A percentile compares a stretch with the other conserved stretches of the same genome.
These are phyloP conservation scores for Fusarium subtropicale DNA, from an alignment of 2,329 filamentous ascomycete species.

Conservation along the genomic window DNA sequence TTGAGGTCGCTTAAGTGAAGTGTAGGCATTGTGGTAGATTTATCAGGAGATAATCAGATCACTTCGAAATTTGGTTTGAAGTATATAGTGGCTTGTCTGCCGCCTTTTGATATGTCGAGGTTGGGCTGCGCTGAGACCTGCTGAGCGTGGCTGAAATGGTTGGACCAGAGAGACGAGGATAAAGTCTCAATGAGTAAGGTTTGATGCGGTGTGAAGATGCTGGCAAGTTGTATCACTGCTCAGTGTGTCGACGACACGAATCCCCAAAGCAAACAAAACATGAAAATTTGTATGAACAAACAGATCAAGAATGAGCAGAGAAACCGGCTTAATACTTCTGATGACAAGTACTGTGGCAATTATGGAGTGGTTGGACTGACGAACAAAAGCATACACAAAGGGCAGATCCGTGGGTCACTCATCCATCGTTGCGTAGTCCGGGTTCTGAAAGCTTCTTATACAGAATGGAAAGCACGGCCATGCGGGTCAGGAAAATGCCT, in stretches of 20 bases:
- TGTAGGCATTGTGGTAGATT: slow-evolving; percentile 26
- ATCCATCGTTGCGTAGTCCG: not conserved
- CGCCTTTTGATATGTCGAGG: not conserved
- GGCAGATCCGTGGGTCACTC: not conserved
- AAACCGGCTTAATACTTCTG: not conserved
- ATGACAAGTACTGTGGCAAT: not conserved
- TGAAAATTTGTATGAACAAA: not conserved
- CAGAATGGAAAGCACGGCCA: not conserved
- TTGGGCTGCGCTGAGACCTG: not conserved
- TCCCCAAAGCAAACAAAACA: not conserved
- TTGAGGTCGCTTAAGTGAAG: slow-evolving; percentile 65
- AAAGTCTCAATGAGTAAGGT: not conserved
- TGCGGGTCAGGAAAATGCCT: slow-evolving; percentile 27
- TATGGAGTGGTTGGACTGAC: not conserved
- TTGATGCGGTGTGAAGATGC: not conserved
- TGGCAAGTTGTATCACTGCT: not conserved
- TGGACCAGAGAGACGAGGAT: not conserved
- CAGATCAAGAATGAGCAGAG: not conserved
- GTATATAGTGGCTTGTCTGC: slow-evolving; percentile 8
- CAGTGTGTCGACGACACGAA: not conserved
- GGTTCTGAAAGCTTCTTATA: slow-evolving; percentile 36
- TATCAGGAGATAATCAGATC: not conserved
- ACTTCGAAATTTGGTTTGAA: not conserved
- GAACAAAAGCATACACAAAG: not conserved
- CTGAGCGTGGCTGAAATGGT: not conserved